A percentile compares a stretch with the other conserved stretches of the same genome.
Conservation (phyloP, 2,329 filamentous ascomycete species). For the Helicocarpus griseus region DNA sequence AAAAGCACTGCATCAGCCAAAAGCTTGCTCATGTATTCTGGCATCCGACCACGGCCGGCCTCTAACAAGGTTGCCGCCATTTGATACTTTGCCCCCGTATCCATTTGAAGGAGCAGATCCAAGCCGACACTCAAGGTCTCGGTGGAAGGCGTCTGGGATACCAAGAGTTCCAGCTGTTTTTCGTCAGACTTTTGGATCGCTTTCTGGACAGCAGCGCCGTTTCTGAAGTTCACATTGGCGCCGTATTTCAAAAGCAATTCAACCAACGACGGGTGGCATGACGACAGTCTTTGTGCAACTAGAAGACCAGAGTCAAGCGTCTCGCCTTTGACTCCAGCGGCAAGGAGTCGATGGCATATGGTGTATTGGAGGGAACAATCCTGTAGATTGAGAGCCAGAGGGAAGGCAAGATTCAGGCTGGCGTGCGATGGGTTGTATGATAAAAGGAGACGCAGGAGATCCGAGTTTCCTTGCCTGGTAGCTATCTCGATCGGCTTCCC, state of each 20-base stretch:
- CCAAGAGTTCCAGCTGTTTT: slow-evolving; percentile 10
- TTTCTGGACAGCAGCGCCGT: slow-evolving; percentile 11
- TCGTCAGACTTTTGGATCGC: slow-evolving; percentile 11
- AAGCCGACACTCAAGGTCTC: slow-evolving; percentile 9
- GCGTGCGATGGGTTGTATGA: slow-evolving; percentile 8
- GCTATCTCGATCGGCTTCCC: slow-evolving; percentile 10
- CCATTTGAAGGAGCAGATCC: slow-evolving; percentile 4
- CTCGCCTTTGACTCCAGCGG: slow-evolving; percentile 12
- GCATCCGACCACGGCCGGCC: slow-evolving; percentile 2
- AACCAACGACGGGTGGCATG: slow-evolving; percentile 8
- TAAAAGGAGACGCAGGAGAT: slow-evolving; percentile 10
- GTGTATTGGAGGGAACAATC: slow-evolving; percentile 8
- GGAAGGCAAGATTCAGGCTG: slow-evolving; percentile 8
- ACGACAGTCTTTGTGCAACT: slow-evolving; percentile 7
- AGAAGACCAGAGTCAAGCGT: slow-evolving; percentile 9
- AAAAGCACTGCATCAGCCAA: slow-evolving; percentile 8
- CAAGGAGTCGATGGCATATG: slow-evolving; percentile 12
- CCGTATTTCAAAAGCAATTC: slow-evolving; percentile 12
- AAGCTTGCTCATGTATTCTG: slow-evolving; percentile 5
- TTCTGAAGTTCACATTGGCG: slow-evolving; percentile 12
- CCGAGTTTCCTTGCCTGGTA: slow-evolving; percentile 6
- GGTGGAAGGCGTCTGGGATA: slow-evolving; percentile 8
- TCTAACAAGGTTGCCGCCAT: slow-evolving; percentile 12
- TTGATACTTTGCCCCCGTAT: slow-evolving; percentile 6
- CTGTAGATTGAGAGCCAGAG: slow-evolving; percentile 6